phyloP scores from a whole-genome alignment of 1,284 basidiomycete genomes.

The Malassezia slooffiae region DNA sequence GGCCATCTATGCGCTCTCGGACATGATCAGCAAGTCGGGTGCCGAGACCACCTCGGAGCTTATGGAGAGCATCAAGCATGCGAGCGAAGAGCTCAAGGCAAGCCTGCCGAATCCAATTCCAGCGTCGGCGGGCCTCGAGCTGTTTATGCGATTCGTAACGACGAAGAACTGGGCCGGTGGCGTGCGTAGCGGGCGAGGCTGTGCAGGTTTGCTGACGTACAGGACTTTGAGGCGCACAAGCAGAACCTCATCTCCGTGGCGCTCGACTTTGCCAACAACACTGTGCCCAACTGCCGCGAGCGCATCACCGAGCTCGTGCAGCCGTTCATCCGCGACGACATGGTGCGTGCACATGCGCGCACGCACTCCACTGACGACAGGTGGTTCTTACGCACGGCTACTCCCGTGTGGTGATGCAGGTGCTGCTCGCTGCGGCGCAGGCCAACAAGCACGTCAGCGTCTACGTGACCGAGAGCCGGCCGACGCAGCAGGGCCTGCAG shows the following conservation, averaged over 20 bases:
- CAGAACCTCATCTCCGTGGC: constrained; percentile 67
- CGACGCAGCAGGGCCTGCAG: constrained; percentile 55
- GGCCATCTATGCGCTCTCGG: constrained; percentile 68
- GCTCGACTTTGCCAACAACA: constrained; percentile 57
- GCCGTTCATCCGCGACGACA: constrained; percentile 86
- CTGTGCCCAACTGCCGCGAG: constrained; percentile 57
- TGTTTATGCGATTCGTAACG: constrained; percentile 78
- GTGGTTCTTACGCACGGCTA: constrained; percentile 82
- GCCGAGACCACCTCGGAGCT: constrained; percentile 85
- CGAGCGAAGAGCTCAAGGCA: constrained; percentile 58
- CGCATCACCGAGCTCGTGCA: constrained; percentile 82
- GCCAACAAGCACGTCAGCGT: constrained; percentile 74
- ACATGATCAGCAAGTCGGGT: constrained; percentile 64
- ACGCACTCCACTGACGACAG: constrained; percentile 1
- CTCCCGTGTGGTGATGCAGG: constrained; percentile 89
- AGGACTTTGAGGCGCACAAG: constrained; percentile 70
- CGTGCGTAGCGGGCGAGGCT: constrained; percentile 52
- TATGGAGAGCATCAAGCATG: constrained; percentile 66
- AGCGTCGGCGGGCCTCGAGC: constrained; percentile 74
- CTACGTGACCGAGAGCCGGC: constrained; percentile 90
- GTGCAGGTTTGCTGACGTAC: neutral
- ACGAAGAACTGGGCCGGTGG: constrained; percentile 69
- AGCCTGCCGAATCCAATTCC: constrained; percentile 68
- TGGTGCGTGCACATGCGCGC: constrained; percentile 52
- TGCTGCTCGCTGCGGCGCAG: constrained; percentile 70